A percentile compares a stretch with the other conserved stretches of the same genome.
Evolutionary conservation across 2,329 filamentous ascomycete genomes (phyloP).

Genomic region (Apiospora kogelbergensis): DNA sequence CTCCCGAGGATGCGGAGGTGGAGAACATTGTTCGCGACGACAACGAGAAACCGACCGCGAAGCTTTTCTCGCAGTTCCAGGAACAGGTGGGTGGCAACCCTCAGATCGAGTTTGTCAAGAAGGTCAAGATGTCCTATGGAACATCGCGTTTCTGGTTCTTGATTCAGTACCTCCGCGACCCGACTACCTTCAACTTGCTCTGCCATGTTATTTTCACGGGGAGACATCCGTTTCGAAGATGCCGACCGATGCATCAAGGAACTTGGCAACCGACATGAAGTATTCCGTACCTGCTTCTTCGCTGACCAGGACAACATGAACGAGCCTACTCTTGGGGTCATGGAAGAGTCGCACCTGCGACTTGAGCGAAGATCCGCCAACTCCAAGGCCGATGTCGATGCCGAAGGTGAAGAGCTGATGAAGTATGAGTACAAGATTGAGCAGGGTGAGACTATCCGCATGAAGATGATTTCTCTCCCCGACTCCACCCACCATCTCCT

Average conservation of each 20-base stretch:
- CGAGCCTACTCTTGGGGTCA: constrained; percentile 15
- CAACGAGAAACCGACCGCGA: neutral
- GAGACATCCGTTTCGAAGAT: neutral
- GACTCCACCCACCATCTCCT: constrained; percentile 38
- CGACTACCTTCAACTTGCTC: neutral
- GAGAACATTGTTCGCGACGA: neutral
- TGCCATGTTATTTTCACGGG: neutral
- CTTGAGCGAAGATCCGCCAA: neutral
- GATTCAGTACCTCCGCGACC: neutral
- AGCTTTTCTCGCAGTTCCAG: neutral
- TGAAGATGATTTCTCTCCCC: constrained; percentile 34
- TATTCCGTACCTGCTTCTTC: neutral
- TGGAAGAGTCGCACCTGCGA: neutral
- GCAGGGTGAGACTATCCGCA: constrained; percentile 33
- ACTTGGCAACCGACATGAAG: neutral
- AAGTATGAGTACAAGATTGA: constrained; percentile 38
- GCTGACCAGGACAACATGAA: constrained; percentile 23
- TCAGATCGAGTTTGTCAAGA: neutral
- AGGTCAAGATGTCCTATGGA: neutral
- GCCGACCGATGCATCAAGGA: neutral
- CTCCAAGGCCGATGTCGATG: constrained; percentile 25
- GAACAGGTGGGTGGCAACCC: constrained; percentile 3
- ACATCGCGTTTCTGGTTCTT: neutral
- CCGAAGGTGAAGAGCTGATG: constrained; percentile 31
- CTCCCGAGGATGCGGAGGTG: neutral